A percentile compares a stretch with the other conserved stretches of the same genome.
Evolutionary conservation across 345 rosid species (phyloP).

Genomic region (Sonneratia caseolaris): DNA sequence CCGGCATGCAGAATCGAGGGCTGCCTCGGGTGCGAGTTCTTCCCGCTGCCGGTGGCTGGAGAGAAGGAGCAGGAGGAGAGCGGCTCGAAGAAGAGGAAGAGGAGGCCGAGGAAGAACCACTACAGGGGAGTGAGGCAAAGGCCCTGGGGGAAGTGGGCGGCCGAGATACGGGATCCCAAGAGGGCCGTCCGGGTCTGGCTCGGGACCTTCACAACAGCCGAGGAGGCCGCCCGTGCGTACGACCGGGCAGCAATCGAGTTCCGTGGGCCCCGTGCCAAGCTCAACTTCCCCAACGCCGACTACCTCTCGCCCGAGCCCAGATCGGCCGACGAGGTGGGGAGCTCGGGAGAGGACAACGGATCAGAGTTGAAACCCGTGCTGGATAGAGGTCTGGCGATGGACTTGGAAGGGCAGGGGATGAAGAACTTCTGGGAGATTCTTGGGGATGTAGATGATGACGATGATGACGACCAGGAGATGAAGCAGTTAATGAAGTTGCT

Average conservation of each 20-base stretch:
- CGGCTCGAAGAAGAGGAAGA: slow-evolving; percentile 9
- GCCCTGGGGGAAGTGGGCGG: slow-evolving; percentile 98
- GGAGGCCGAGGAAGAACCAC: slow-evolving; percentile 43
- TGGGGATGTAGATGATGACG: background rate
- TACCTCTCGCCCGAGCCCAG: background rate
- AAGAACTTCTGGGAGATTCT: background rate
- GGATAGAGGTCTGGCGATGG: background rate
- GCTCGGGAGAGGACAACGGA: background rate
- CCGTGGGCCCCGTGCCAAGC: slow-evolving; percentile 39
- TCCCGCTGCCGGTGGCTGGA: slow-evolving; percentile 47
- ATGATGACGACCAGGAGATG: background rate
- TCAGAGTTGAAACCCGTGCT: background rate
- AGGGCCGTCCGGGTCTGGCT: slow-evolving; percentile 83
- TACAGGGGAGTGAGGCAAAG: slow-evolving; percentile 96
- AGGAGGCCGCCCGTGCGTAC: slow-evolving; percentile 90
- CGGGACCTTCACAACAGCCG: slow-evolving; percentile 80
- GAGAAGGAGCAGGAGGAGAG: background rate
- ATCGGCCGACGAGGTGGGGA: background rate
- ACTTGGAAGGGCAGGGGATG: background rate
- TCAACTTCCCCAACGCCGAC: slow-evolving; percentile 53
- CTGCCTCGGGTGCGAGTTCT: slow-evolving; percentile 69
- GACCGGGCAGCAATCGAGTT: slow-evolving; percentile 59
- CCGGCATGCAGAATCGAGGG: slow-evolving; percentile 50
- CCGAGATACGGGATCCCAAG: slow-evolving; percentile 88
- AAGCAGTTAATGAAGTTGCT: background rate